Evolutionary conservation across 148 eudicot genomes (phyloP), one percentile per base, ranked within the genome.

Genomic region (Suaeda aralocaspica): DNA sequence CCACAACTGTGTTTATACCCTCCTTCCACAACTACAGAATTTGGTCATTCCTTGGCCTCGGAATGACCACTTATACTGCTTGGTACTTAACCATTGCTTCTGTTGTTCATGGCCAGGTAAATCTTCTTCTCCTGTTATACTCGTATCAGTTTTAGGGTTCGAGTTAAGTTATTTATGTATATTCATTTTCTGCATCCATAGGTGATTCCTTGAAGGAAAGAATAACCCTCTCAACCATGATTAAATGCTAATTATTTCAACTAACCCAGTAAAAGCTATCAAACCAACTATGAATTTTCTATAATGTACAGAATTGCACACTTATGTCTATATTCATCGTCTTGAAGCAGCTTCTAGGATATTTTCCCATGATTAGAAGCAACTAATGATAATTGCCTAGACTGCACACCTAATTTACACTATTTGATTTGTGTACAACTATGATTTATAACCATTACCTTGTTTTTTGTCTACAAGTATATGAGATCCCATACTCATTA

Each of bases 21-120:
- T 85, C 89, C n/a, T 85, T 82, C 66, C 92, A 88, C 64, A 88
- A 88, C 77, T 88, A 86, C 60, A 78, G 92, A 73, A 74, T 86
- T 68, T 86, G 90, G 93, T 88, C 90, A 2, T 86, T 84, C 68
- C 72, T 86, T 39, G 93, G 93, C 2, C 90, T 88, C 15, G 87
- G 81, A 24, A 89, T 89, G 94, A 89, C 94, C 72, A 84, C 94
- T 58, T 89, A 82, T 71, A 89, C 94, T 36, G 90, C 94, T 52
- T 89, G 94, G 94, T 89, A 89, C 72, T 9, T 87, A 68, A 79
- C 92, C 79, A 78, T 87, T 49, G 92, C 86, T 21, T 72, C 92
- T 72, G 29, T 85, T 63, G 74, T 78, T 52, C 83, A 89, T 44
- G 94, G 94, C 69, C 88, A 86, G 90, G 93, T 88, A 77, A 36